phyloP scores from a whole-genome alignment of 1,139 yeast species.

The Pichia sp. region DNA sequence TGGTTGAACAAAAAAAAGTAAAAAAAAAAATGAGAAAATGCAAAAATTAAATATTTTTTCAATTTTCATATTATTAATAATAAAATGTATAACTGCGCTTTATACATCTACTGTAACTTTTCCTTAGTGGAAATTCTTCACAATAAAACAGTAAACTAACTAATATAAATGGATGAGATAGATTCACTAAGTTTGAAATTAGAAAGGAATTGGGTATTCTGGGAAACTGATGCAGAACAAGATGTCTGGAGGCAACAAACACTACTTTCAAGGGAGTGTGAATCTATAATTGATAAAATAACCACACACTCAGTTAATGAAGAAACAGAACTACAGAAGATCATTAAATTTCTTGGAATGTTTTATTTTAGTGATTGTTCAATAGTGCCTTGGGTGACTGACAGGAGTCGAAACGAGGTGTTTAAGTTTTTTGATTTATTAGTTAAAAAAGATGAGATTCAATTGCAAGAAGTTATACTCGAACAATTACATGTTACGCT shows the following conservation, averaged over 20 bases:
- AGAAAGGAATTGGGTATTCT: background rate
- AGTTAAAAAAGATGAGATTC: background rate
- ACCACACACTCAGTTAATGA: background rate
- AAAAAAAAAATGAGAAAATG: too few relatives aligned
- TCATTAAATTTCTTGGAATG: background rate
- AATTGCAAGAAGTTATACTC: background rate
- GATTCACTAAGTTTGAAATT: background rate
- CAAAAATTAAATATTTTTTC: too few relatives aligned
- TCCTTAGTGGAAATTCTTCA: too few relatives aligned
- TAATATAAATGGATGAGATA: too few relatives aligned
- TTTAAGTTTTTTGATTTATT: background rate
- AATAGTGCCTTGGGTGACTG: slow-evolving; percentile 9
- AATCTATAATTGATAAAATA: background rate
- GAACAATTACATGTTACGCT: background rate
- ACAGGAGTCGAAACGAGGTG: background rate
- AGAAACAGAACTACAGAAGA: background rate
- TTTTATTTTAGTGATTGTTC: slow-evolving; percentile 8
- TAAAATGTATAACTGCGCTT: too few relatives aligned
- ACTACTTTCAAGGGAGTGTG: background rate
- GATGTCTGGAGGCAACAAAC: background rate
- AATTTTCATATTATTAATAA: too few relatives aligned
- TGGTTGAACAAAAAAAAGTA: too few relatives aligned
- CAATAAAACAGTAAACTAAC: too few relatives aligned
- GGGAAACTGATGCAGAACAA: background rate
- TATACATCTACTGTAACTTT: too few relatives aligned